Conservation (phyloP, 108 stramenopile species). For the Epithemia pelagica region DNA sequence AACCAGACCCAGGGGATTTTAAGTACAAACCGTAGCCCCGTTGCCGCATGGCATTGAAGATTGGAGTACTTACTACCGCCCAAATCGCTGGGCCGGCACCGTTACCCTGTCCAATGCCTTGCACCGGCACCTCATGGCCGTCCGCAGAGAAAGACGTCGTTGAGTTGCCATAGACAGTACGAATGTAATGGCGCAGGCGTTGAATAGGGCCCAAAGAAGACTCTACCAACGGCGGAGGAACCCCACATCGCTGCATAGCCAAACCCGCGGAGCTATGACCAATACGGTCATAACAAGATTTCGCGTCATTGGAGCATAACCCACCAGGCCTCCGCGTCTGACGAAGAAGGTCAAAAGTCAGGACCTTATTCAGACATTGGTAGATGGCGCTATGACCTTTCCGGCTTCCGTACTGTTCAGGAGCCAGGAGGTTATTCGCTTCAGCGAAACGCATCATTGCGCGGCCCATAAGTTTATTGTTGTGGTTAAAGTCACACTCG, state of each 20-base stretch:
- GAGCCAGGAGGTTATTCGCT: not conserved
- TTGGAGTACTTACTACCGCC: slow-evolving; percentile 17
- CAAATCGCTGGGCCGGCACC: slow-evolving; percentile 29
- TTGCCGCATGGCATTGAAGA: slow-evolving; percentile 3
- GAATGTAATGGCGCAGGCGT: slow-evolving; percentile 9
- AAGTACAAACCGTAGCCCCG: not conserved
- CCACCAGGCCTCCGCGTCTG: not conserved
- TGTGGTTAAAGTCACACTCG: slow-evolving; percentile 14
- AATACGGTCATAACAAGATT: slow-evolving; percentile 20
- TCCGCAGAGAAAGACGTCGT: not conserved
- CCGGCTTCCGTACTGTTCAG: not conserved
- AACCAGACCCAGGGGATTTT: not conserved
- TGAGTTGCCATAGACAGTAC: slow-evolving; percentile 11
- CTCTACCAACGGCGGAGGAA: not conserved
- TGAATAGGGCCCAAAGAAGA: slow-evolving; percentile 3
- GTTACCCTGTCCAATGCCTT: slow-evolving; percentile 29
- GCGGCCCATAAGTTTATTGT: slow-evolving; percentile 13
- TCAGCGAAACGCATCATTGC: not conserved
- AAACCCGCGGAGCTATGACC: slow-evolving; percentile 7
- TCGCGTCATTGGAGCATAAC: slow-evolving; percentile 12
- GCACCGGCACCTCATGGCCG: not conserved
- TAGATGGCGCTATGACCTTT: not conserved
- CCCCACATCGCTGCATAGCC: slow-evolving; percentile 6
- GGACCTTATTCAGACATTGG: not conserved
- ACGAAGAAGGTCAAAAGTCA: slow-evolving; percentile 4